These are phyloP conservation scores for Vinca minor DNA, from an alignment of 257 asterid genomes.

Conservation along the genomic window DNA sequence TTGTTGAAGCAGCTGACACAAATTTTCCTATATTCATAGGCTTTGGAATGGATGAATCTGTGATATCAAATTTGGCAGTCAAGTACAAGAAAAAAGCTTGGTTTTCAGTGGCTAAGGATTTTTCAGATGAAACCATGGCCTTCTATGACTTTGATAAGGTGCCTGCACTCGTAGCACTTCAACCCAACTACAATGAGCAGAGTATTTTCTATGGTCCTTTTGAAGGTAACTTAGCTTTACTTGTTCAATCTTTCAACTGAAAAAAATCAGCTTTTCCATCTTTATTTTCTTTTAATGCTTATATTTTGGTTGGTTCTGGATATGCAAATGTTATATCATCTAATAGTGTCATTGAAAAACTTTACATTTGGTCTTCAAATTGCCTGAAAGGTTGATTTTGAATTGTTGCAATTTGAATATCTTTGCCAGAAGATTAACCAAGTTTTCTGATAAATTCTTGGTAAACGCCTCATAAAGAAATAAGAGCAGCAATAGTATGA, in stretches of 20 bases:
- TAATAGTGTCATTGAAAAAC: not conserved
- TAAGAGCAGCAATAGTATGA: not conserved
- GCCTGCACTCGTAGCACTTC: constrained; percentile 75
- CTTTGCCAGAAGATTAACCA: not conserved
- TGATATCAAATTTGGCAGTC: constrained; percentile 48
- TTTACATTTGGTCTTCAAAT: not conserved
- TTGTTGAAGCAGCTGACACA: constrained; percentile 57
- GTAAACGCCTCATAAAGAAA: not conserved
- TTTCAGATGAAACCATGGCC: constrained; percentile 61
- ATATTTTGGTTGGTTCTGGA: not conserved
- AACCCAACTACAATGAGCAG: constrained; percentile 59
- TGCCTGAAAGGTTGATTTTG: not conserved
- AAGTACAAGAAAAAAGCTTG: constrained; percentile 90
- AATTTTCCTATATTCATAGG: constrained; percentile 80
- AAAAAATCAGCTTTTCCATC: not conserved
- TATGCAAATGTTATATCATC: not conserved
- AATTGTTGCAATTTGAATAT: too few species aligned
- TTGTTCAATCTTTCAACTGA: constrained; percentile 4
- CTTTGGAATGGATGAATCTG: constrained; percentile 66
- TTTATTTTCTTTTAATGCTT: not conserved
- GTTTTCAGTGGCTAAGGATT: constrained; percentile 82
- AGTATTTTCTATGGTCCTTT: constrained; percentile 85
- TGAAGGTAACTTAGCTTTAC: too few species aligned
- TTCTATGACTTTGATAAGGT: constrained; percentile 72
- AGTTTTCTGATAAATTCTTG: not conserved